Percentiles rank a stretch among this genome's conserved stretches.
Evolutionary conservation across 352 stramenopile species (phyloP).

Genomic region (Phytophthora palmivora): DNA sequence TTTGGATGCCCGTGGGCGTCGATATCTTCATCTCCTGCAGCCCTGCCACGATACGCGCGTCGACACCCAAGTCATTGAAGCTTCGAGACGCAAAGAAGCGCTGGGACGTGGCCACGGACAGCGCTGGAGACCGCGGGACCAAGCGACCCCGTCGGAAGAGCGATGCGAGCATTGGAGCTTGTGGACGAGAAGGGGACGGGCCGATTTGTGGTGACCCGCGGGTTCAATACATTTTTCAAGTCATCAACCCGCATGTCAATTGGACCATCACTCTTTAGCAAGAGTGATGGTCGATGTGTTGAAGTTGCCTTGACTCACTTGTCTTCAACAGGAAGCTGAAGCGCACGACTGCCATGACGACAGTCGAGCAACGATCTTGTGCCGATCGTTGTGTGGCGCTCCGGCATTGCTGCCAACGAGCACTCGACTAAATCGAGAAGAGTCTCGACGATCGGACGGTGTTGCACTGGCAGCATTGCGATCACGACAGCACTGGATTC

Average conservation of each 20-base stretch:
- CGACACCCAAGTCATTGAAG: conserved; percentile 56
- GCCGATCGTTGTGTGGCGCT: conserved; percentile 7
- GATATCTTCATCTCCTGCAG: conserved; percentile 60
- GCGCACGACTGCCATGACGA: conserved; percentile 11
- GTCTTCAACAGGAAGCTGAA: too few species aligned
- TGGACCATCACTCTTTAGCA: neutral
- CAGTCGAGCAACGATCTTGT: conserved; percentile 9
- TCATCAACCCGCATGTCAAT: conserved; percentile 8
- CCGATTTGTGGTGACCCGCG: neutral
- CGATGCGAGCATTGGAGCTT: conserved; percentile 13
- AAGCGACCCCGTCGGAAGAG: conserved; percentile 11
- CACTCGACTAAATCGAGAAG: conserved; percentile 14
- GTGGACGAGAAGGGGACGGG: conserved; percentile 1
- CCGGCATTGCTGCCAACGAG: conserved; percentile 10
- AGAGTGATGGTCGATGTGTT: too few species aligned
- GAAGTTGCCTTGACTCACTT: conserved; percentile 29
- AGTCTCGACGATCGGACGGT: conserved; percentile 16
- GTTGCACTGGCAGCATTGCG: neutral
- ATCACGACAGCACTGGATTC: conserved; percentile 16
- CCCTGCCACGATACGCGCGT: conserved; percentile 44
- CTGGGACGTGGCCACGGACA: neutral
- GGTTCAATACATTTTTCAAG: conserved; percentile 14
- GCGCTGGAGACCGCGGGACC: conserved; percentile 1
- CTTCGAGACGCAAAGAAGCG: conserved; percentile 18
- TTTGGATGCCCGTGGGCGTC: conserved; percentile 59